Conservation (phyloP, 208 protist genomes). For the Trypanosomatidae sp. region DNA sequence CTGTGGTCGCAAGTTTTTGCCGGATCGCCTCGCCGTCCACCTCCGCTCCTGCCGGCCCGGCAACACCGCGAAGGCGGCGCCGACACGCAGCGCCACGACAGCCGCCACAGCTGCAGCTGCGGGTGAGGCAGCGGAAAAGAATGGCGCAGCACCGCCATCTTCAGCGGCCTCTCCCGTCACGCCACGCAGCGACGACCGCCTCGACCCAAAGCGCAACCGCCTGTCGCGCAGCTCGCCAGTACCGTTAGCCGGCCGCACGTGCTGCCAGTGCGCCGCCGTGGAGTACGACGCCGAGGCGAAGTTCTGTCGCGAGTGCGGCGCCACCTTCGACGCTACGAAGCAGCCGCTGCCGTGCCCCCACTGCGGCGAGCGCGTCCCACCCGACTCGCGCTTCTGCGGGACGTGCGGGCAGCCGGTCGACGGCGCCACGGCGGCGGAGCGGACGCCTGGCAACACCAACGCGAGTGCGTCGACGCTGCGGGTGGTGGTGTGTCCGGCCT, state of each 20-base stretch:
- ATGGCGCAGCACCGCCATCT: background rate
- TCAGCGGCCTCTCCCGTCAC: too few species aligned
- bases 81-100: background rate
- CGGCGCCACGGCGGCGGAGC: slow-evolving; percentile 39
- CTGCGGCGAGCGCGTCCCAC: slow-evolving; percentile 68
- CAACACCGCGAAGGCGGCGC: slow-evolving; percentile 39
- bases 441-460: slow-evolving; percentile 43
- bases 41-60: slow-evolving; percentile 85
- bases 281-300: slow-evolving; percentile 80
- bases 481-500: slow-evolving; percentile 56
- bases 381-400: slow-evolving; percentile 75
- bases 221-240: slow-evolving; percentile 40
- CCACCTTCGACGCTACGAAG: slow-evolving; percentile 23
- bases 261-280: slow-evolving; percentile 57
- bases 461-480: slow-evolving; percentile 48
- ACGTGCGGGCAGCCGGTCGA: slow-evolving; percentile 78
- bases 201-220: slow-evolving; percentile 46
- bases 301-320: slow-evolving; percentile 85
- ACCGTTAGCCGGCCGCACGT: slow-evolving; percentile 36
- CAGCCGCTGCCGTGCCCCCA: slow-evolving; percentile 44
- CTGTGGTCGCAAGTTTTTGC: slow-evolving; percentile 86
- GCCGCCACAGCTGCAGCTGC: background rate
- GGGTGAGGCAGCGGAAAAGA: background rate
- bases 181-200: slow-evolving; percentile 17
- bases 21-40: slow-evolving; percentile 91